A percentile compares a stretch with the other conserved stretches of the same genome.
These are phyloP conservation scores for Biscutella laevigata DNA, from an alignment of 441 rosid genomes.

Conservation along the genomic window DNA sequence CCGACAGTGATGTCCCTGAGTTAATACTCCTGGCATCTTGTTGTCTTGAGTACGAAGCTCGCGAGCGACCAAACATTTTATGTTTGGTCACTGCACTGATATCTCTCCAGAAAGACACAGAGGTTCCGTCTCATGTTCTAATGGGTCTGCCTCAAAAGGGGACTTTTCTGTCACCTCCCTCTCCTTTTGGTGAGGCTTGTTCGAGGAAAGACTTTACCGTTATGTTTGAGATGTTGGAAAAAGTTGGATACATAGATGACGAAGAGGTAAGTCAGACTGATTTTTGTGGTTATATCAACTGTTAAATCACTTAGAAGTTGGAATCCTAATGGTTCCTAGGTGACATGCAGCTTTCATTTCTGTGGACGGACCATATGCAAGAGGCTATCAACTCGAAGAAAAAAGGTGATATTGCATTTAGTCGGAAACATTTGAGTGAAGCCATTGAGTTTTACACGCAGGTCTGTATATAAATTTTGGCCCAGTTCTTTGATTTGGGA, in stretches of 20 bases:
- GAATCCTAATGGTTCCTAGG: not conserved
- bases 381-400: constrained; percentile 75
- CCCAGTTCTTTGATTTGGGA: too few species aligned
- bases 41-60: constrained; percentile 74
- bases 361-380: constrained; percentile 86
- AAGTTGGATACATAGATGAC: constrained; percentile 81
- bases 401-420: constrained; percentile 75
- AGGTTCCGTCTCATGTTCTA: constrained; percentile 71
- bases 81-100: constrained; percentile 54
- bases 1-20: constrained; percentile 58
- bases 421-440: constrained; percentile 59
- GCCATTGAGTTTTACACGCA: constrained; percentile 60
- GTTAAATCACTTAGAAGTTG: not conserved
- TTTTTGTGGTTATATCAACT: constrained; percentile 12
- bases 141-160: constrained; percentile 63
- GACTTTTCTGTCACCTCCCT: constrained; percentile 36
- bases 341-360: constrained; percentile 66
- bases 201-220: constrained; percentile 68
- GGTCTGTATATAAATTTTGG: too few species aligned
- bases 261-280: constrained; percentile 63
- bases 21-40: constrained; percentile 68
- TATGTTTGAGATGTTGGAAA: constrained; percentile 64
- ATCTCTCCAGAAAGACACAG: constrained; percentile 72
- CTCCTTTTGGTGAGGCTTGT: constrained; percentile 82
- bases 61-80: constrained; percentile 68